Evolutionary conservation across 176 grass and related monocot genomes (phyloP).

Genomic region (Eremochloa ophiuroides): DNA sequence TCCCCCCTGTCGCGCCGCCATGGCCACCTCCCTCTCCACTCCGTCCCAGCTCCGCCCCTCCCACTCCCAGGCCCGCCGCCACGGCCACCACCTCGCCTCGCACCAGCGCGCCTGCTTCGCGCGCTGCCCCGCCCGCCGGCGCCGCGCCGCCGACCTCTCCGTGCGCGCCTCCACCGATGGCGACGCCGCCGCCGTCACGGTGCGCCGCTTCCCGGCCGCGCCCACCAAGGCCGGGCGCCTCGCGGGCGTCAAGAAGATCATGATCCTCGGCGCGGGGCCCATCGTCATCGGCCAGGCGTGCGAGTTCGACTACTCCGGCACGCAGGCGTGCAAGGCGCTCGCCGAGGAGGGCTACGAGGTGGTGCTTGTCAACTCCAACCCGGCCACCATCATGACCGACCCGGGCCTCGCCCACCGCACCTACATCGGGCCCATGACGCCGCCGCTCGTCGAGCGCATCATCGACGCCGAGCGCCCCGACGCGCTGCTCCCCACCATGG

Average conservation of each 20-base stretch:
- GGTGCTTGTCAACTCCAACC: conserved; percentile 93
- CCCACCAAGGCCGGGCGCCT: conserved; percentile 35
- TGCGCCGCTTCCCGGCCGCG: conserved; percentile 24
- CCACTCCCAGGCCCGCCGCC: neutral
- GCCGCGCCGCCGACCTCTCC: neutral
- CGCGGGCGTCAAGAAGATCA: conserved; percentile 81
- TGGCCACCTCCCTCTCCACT: conserved; percentile 48
- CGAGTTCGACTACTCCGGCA: conserved; percentile 99
- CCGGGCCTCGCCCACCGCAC: conserved; percentile 88
- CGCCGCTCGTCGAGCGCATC: conserved; percentile 71
- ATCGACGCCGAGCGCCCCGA: conserved; percentile 77
- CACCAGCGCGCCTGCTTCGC: neutral
- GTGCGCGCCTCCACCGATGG: conserved; percentile 7
- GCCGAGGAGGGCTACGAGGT: conserved; percentile 87
- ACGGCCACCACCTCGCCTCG: neutral
- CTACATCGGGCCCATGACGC: conserved; percentile 97
- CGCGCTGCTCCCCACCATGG: conserved; percentile 92
- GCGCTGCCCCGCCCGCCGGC: conserved; percentile 9
- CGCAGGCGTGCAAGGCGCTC: conserved; percentile 97
- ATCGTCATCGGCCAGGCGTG: conserved; percentile 98
- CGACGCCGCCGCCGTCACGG: conserved; percentile 30
- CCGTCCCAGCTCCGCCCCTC: conserved; percentile 30
- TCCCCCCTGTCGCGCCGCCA: neutral
- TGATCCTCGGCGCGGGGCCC: conserved; percentile 90
- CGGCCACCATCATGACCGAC: conserved; percentile 99